Evolutionary conservation across 352 stramenopile genomes (phyloP).

Genomic region (Phytophthora cryptogea): DNA sequence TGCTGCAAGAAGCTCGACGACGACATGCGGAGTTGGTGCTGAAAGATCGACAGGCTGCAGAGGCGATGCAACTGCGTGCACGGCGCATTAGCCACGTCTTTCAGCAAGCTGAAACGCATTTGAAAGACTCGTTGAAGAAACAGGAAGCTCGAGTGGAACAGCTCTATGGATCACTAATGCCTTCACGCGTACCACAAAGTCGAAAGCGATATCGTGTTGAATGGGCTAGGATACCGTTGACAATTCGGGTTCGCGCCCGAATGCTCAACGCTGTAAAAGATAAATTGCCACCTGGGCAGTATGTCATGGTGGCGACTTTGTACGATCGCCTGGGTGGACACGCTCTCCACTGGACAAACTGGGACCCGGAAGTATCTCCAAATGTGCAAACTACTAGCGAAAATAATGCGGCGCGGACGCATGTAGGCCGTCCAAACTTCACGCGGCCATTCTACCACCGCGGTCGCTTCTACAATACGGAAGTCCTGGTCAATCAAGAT

Average conservation of each 20-base stretch:
- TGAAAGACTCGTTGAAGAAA: slow-evolving; percentile 52
- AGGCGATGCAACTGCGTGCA: slow-evolving; percentile 50
- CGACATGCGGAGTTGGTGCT: slow-evolving; percentile 44
- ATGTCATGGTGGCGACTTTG: slow-evolving; percentile 84
- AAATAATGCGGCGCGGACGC: slow-evolving; percentile 3
- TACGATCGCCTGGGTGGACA: slow-evolving; percentile 87
- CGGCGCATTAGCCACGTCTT: slow-evolving; percentile 72
- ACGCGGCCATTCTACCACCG: slow-evolving; percentile 78
- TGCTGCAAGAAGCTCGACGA: slow-evolving; percentile 47
- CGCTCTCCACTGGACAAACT: slow-evolving; percentile 75
- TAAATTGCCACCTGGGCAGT: slow-evolving; percentile 76
- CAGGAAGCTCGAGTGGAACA: slow-evolving; percentile 73
- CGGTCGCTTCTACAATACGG: slow-evolving; percentile 87
- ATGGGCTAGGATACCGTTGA: slow-evolving; percentile 75
- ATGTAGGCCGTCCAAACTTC: slow-evolving; percentile 45
- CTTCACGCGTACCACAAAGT: slow-evolving; percentile 43
- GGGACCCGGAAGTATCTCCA: slow-evolving; percentile 45
- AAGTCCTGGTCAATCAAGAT: slow-evolving; percentile 78
- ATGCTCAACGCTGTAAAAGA: slow-evolving; percentile 84
- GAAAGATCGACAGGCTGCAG: slow-evolving; percentile 51
- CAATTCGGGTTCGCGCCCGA: slow-evolving; percentile 63
- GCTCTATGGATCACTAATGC: slow-evolving; percentile 58
- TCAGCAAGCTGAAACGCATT: slow-evolving; percentile 62
- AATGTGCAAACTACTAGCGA: slow-evolving; percentile 6
- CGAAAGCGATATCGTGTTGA: slow-evolving; percentile 68